phyloP scores from a whole-genome alignment of 352 stramenopile species.

The Globisporangium splendens region DNA sequence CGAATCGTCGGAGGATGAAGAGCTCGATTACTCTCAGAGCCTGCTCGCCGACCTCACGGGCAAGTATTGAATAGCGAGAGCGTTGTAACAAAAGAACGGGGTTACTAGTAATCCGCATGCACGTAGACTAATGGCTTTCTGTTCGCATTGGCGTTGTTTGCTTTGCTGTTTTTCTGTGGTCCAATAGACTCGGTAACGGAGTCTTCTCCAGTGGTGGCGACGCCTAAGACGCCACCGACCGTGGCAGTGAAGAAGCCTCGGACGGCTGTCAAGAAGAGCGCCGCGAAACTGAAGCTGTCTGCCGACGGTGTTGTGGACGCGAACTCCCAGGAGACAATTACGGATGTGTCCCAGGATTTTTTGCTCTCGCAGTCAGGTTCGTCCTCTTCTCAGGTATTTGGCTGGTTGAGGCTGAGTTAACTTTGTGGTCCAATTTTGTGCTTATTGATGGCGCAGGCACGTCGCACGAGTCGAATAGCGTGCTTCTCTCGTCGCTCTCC shows the following conservation, averaged over 20 bases:
- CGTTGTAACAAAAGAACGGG: not conserved
- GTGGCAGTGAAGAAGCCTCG: slow-evolving; percentile 4
- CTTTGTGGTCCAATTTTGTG: not conserved
- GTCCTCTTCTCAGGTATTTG: too few species aligned
- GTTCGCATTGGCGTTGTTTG: not conserved
- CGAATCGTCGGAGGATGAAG: slow-evolving; percentile 58
- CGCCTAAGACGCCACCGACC: not conserved
- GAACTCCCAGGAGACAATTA: slow-evolving; percentile 35
- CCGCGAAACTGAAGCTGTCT: slow-evolving; percentile 8
- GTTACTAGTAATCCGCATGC: slow-evolving; percentile 8
- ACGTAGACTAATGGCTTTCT: slow-evolving; percentile 5
- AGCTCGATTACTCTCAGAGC: slow-evolving; percentile 72
- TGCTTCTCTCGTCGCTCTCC: slow-evolving; percentile 53
- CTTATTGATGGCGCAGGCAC: slow-evolving; percentile 14
- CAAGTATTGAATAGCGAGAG: slow-evolving; percentile 28
- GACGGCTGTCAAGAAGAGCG: slow-evolving; percentile 2
- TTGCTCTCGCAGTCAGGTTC: slow-evolving; percentile 23
- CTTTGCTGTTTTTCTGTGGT: not conserved
- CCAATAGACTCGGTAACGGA: slow-evolving; percentile 10
- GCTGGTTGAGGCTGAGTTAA: too few species aligned
- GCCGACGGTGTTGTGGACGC: slow-evolving; percentile 17
- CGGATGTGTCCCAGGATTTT: slow-evolving; percentile 37
- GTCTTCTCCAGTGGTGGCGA: not conserved
- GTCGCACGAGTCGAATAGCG: slow-evolving; percentile 52
- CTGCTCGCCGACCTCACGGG: slow-evolving; percentile 69